Base-by-base conservation (phyloP, 768 basidiomycete species). In the Rubroboletus satanas region DNA sequence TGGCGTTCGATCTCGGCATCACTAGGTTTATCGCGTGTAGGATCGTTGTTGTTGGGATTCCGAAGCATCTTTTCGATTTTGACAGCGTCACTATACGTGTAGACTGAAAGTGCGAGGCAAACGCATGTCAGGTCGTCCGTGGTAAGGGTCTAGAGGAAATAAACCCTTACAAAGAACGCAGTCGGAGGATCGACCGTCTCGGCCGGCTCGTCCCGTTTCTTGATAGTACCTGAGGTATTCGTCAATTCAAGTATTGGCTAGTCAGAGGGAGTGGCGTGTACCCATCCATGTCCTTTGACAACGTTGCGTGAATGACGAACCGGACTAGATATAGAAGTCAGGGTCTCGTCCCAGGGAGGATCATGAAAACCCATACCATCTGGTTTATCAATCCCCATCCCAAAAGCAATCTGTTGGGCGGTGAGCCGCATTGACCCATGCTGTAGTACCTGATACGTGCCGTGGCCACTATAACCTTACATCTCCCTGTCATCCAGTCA, bases 201-300 rank as follows among this genome's bases (percentile, higher is more conserved):
- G 83, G 6, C 97, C 97, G 17, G 95, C 97, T 53, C 97, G 84
- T 7, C 97, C 97, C 0, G 96, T 98, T 74, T 99, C 97, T 74
- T 98, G 93, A 64, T 93, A 94, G 65, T 90, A 90, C 2, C 89
- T 90, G 29, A 35, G 49, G 29, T 12, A 32, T 42, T 31, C 10
- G 46, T 53, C 41, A 63, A 54, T 49, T 7, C n/a, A 18, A 44
- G 52, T 45, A 23, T 7, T 1, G 12, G 21, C 23, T n/a, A 15
- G 39, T 42, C 49, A 21, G 41, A 38, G 35, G 43, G 29, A 47
- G 18, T 44, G 17, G 57, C 33, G 66, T 78, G 54, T 76, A 96
- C 81, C 88, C 90, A 55, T 94, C 92, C 65, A 99, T 70, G 18
- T 87, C 85, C 60, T 84, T 85, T 1, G 96, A 92, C 61, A 97